A percentile compares a stretch with the other conserved stretches of the same genome.
Conservation (phyloP, 2,329 filamentous ascomycete species). For the Paraconiothyrium brasiliense region DNA sequence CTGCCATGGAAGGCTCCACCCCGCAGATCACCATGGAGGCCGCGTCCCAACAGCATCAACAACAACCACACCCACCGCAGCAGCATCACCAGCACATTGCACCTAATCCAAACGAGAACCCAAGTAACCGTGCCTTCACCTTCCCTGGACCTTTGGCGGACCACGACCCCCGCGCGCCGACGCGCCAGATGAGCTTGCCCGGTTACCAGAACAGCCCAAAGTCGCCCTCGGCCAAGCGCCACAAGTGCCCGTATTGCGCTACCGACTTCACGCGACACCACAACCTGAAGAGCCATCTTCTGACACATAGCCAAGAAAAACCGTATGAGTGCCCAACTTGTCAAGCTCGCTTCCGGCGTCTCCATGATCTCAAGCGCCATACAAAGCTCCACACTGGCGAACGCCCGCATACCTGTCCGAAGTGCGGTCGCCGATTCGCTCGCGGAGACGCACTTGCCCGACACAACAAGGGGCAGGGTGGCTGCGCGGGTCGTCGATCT, state of each 20-base stretch:
- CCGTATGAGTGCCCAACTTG: conserved; percentile 95
- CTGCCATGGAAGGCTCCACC: conserved; percentile 60
- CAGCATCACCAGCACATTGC: conserved; percentile 46
- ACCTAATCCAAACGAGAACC: conserved; percentile 46
- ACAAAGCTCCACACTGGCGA: conserved; percentile 97
- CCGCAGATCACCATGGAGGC: conserved; percentile 55
- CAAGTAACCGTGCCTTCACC: conserved; percentile 67
- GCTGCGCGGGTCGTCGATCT: conserved; percentile 88
- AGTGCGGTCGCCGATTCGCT: conserved; percentile 93
- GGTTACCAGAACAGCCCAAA: conserved; percentile 68
- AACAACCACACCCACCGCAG: conserved; percentile 31
- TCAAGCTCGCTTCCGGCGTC: conserved; percentile 86
- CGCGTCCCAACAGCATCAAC: conserved; percentile 52
- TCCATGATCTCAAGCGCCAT: conserved; percentile 96
- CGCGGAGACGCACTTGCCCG: conserved; percentile 93
- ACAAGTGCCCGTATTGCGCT: conserved; percentile 95
- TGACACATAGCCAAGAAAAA: conserved; percentile 98
- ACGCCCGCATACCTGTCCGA: conserved; percentile 91
- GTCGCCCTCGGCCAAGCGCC: conserved; percentile 83
- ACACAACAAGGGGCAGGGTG: conserved; percentile 94
- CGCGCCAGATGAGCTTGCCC: conserved; percentile 68
- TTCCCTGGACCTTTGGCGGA: conserved; percentile 67
- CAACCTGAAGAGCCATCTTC: conserved; percentile 94
- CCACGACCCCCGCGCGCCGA: conserved; percentile 59
- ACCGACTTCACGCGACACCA: conserved; percentile 98